Base-by-base conservation (phyloP, 2,329 filamentous ascomycete genomes). In the Sphaerulina vaccinii region DNA sequence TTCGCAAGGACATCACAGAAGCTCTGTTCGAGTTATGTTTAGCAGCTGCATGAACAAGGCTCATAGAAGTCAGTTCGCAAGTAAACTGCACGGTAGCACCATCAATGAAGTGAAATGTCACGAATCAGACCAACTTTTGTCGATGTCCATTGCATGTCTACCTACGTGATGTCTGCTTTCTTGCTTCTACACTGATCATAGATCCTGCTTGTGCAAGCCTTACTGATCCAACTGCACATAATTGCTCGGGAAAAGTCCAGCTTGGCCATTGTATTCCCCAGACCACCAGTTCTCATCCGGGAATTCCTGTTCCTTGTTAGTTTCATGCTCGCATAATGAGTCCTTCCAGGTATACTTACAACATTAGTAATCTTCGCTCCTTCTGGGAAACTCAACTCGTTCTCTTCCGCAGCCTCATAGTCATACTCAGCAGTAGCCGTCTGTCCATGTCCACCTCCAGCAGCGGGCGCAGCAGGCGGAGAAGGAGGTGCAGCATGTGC, bases 251-350 rank as follows among this genome's bases (percentile, higher is more conserved):
- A 99, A 99, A 39, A 99, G 79, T 56, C 93, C 93, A 23, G 81
- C 81, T 52, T 85, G 81, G 44, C 90, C 90, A 21, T 84, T 79
- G 71, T 87, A 95, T 65, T 88, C 84, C 52, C 93, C 93, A 64
- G 92, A 87, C 93, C 93, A 99, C 93, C 93, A 99, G 68, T 99
- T 93, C 60, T 97, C 92, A 65, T 97, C 93, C 2, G 93, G 93
- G 72, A 97, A 97, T 75, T 96, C 89, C 85, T 87, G 62, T 16
- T 36, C 40, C 37, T 50, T 19, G 9, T 67, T 62, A 74, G 70
- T 21, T 5, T 6, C 24, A 36, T 15, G 21, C n/a, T 0, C 3
- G 1, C n/a, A 29, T 15, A 9, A n/a, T 24, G 15, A 42, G 32
- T 18, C 18, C n/a, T 15, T 7, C 36, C 11, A 11, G 23, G 8